Percentiles rank a stretch among this genome's conserved stretches.
Conservation (phyloP, 2,329 filamentous ascomycete genomes). For the Cercospora canescens region DNA sequence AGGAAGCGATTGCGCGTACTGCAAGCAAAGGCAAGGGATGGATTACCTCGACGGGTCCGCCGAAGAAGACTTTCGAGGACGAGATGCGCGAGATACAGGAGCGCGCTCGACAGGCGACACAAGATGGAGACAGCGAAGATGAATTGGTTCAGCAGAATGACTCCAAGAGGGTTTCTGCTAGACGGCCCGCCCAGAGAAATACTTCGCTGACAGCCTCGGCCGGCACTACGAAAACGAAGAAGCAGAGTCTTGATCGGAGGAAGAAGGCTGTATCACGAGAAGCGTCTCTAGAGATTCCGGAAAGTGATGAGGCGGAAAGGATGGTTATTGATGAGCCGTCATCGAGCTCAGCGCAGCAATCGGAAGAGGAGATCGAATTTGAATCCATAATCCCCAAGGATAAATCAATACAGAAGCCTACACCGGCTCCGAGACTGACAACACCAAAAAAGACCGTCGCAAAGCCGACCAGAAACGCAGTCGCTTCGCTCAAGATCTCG, state of each 20-base stretch:
- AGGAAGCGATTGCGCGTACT: not conserved
- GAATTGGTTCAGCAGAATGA: constrained; percentile 9
- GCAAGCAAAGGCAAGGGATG: constrained; percentile 7
- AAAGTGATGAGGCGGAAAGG: constrained; percentile 7
- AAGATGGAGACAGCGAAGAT: constrained; percentile 24
- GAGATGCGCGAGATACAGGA: constrained; percentile 34
- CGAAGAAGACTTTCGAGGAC: constrained; percentile 36
- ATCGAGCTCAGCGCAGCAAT: not conserved
- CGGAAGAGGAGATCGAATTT: not conserved
- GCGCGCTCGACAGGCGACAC: constrained; percentile 25
- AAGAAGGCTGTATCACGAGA: not conserved
- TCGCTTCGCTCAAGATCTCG: not conserved
- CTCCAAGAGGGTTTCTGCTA: constrained; percentile 5
- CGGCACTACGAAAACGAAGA: not conserved
- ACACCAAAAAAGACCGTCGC: constrained; percentile 15
- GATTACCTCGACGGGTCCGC: constrained; percentile 16
- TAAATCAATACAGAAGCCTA: not conserved
- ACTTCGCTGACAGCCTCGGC: not conserved
- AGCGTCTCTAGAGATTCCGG: constrained; percentile 4
- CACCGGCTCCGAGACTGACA: not conserved
- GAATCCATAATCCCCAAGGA: not conserved
- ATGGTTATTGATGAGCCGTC: constrained; percentile 20
- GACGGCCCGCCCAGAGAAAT: constrained; percentile 3
- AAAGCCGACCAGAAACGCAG: constrained; percentile 10
- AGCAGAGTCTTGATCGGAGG: constrained; percentile 1